Evolutionary conservation across 257 asterid genomes (phyloP), one percentile per base, ranked within the genome.

Genomic region (Gentiana dahurica): DNA sequence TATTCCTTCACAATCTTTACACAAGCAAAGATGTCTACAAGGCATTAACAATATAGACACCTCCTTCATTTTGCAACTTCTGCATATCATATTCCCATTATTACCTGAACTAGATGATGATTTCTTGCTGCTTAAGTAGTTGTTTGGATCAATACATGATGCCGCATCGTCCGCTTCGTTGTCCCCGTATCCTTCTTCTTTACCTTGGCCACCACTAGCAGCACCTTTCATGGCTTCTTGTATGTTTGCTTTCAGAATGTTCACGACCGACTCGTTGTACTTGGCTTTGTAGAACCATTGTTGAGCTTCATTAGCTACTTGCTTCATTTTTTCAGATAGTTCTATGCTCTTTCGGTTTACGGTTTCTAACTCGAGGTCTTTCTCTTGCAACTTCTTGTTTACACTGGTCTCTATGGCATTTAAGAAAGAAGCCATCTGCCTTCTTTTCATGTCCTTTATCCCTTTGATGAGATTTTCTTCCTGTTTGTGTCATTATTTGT

Each of bases 211-310:
- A 36, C 58, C 71, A 13, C 69, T 77, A 5, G 73, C 62, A 33
- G 69, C 79, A 12, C 78, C 66, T 36, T 79, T 80, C 81, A 79
- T 66, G 9, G 84, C 92, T 59, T 76, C 89, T 45, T 81, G 83
- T 2, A 89, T 82, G 61, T 80, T 83, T 48, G 77, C 65, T 64
- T 79, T 83, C 63, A 89, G 68, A 7, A 77, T 75, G 49, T 75
- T 75, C n/a, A 80, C 80, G 0, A 89, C 87, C 8, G 95, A 86
- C 66, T 89, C 97, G 0, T 81, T 86, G 76, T 82, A 81, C 84
- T 82, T 89, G 32, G 97, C 95, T 70, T 81, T 67, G 15, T 86
- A 78, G 67, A 94, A 81, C 97, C 97, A 89, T 59, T 75, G 80
- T 60, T 86, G 94, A 66, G 90, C 86, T 56, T 89, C 95, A 1